These are phyloP conservation scores for Paradendryphiella salina DNA, from an alignment of 2,329 filamentous ascomycete genomes.

Conservation along the genomic window DNA sequence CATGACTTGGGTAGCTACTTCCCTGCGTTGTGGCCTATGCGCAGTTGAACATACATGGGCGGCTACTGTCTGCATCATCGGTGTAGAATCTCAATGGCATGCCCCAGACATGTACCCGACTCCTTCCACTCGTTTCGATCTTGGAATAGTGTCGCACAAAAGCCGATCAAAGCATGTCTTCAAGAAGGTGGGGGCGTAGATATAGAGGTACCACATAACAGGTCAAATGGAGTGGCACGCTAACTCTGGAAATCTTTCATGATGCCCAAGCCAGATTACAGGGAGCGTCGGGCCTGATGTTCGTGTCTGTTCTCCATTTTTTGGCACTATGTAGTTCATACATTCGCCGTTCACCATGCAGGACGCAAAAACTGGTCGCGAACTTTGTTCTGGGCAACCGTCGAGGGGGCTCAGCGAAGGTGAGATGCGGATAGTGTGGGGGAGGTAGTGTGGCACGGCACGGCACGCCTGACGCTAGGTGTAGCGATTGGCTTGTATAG, in stretches of 20 bases:
- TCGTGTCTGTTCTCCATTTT: no score
- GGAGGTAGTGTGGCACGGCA: constrained; percentile 7
- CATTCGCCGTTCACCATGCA: no score
- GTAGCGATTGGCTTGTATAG: neutral
- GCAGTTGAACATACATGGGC: neutral
- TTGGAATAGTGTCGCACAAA: no score
- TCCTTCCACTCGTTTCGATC: neutral
- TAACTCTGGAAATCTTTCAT: neutral
- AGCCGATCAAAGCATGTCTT: no score
- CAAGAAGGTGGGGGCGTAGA: no score
- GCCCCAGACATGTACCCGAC: neutral
- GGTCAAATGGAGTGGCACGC: no score
- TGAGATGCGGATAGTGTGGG: neutral
- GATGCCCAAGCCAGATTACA: neutral
- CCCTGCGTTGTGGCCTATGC: neutral
- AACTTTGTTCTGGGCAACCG: neutral
- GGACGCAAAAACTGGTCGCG: neutral
- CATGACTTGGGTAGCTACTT: neutral
- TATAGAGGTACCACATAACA: no score
- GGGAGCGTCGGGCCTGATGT: neutral
- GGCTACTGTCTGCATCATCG: neutral
- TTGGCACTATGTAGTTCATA: neutral
- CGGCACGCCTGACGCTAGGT: constrained; percentile 7
- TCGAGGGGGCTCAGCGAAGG: constrained; percentile 7
- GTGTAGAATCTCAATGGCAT: neutral